Evolutionary conservation across 495 filamentous ascomycete species (phyloP), one percentile per base, ranked within the genome.

Genomic region (Hyaloscypha hepaticicola): DNA sequence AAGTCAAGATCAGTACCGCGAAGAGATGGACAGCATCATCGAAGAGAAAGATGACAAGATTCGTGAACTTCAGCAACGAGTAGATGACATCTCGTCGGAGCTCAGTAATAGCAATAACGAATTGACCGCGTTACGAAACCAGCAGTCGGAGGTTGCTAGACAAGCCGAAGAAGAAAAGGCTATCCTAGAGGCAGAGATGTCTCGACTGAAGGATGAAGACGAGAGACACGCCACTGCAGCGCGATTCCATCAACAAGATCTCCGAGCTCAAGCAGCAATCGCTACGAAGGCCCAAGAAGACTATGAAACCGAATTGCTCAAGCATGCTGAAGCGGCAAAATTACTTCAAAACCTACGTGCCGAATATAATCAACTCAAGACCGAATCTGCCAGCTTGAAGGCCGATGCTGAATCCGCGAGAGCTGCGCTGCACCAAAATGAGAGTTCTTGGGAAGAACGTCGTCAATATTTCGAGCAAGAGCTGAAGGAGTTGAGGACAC

Each of bases 201-300:
- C 83, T n/a, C 85, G 91, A 38, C 75, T 98, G 24, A 94, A 90
- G 72, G 92, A 96, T 59, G 90, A 97, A 64, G 88, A 88, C 67
- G 90, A 96, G 69, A 83, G 91, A 57, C 88, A 92, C 70, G 81
- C 84, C 57, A 87, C 88, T 22, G 83, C 90, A 26, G 86, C 89
- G n/a, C 81, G 87, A 60, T 90, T 88, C 74, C 89, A 95, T 72
- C 90, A 94, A 75, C 90, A 93, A 60, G 93, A 98, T 69, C 79
- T 98, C 22, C 92, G 94, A 58, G 89, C 90, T 1, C 96, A 99
- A 76, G 93, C 93, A 25, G 88, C 92, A 26, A 99, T 99, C 72
- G 90, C 96, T 3, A 85, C 91, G 60, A 90, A 90, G 72, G 93
- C 95, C 7, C 96, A 98, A 73, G 88, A 96, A 67, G 92, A 94